These are phyloP conservation scores for Cucurbita argyrosperma DNA, from an alignment of 306 rosid genomes.

Conservation along the genomic window DNA sequence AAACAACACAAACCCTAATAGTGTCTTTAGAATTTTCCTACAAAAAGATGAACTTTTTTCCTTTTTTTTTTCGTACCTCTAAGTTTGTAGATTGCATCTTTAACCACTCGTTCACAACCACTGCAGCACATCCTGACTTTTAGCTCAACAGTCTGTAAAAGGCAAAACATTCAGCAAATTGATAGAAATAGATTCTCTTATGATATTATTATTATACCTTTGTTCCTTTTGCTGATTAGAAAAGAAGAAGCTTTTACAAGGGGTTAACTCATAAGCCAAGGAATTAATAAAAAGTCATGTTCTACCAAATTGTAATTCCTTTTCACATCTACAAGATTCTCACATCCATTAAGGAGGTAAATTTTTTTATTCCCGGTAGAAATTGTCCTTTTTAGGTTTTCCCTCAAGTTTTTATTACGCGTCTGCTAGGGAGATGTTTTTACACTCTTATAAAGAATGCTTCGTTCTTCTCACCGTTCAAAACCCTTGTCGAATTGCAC, in stretches of 20 bases:
- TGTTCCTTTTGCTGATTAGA: conserved; percentile 15
- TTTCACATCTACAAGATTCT: not conserved
- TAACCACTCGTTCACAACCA: conserved; percentile 86
- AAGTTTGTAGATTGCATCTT: conserved; percentile 68
- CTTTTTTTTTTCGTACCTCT: conserved; percentile 30
- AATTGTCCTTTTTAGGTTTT: no score
- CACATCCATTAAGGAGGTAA: not conserved
- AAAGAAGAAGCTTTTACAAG: not conserved
- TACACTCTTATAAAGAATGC: no score
- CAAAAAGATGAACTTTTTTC: not conserved
- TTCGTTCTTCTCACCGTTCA: not conserved
- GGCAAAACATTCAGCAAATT: conserved; percentile 5
- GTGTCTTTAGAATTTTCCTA: not conserved
- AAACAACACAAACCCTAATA: not conserved
- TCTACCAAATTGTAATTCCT: not conserved
- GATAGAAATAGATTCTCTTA: not conserved
- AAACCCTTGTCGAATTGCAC: not conserved
- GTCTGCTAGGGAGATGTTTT: no score
- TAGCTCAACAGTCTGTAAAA: conserved; percentile 86
- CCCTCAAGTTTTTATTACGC: no score
- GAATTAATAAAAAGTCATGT: conserved; percentile 19
- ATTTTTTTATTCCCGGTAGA: not conserved
- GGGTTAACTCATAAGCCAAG: conserved; percentile 3
- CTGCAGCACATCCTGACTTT: conserved; percentile 95
- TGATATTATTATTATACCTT: conserved; percentile 18